Conservation (phyloP, 176 grass and related monocot genomes). For the Secale cereale region DNA sequence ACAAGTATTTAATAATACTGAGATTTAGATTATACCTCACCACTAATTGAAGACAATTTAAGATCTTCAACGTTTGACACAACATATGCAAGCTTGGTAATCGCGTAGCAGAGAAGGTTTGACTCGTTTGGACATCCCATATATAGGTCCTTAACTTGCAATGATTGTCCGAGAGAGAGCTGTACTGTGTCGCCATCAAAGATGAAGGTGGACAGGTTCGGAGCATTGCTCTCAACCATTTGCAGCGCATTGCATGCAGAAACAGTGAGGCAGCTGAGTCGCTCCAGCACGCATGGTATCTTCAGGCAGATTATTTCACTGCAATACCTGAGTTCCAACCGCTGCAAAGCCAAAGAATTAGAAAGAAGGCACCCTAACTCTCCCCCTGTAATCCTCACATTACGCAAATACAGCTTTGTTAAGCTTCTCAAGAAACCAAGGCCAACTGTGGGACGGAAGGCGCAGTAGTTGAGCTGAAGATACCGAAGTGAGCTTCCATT, state of each 20-base stretch:
- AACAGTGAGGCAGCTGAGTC: background rate
- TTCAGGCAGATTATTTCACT: background rate
- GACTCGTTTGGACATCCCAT: background rate
- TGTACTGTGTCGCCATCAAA: background rate
- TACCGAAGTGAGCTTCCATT: background rate
- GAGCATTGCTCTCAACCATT: background rate
- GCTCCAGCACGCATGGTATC: background rate
- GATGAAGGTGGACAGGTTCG: background rate
- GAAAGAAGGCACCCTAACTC: constrained; percentile 1
- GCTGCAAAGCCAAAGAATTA: background rate
- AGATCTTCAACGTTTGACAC: background rate
- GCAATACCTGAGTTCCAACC: background rate
- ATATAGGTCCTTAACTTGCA: background rate
- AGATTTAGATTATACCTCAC: background rate
- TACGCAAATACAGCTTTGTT: background rate
- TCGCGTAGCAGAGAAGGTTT: background rate
- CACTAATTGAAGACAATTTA: background rate
- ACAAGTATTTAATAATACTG: background rate
- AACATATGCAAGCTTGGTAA: background rate
- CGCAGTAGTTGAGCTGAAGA: background rate
- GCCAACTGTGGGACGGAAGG: background rate
- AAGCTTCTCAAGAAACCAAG: background rate
- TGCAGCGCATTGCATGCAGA: background rate
- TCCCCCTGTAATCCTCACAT: background rate
- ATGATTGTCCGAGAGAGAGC: background rate